Evolutionary conservation across 345 rosid species (phyloP).

Genomic region (Lenwebbia sp.): DNA sequence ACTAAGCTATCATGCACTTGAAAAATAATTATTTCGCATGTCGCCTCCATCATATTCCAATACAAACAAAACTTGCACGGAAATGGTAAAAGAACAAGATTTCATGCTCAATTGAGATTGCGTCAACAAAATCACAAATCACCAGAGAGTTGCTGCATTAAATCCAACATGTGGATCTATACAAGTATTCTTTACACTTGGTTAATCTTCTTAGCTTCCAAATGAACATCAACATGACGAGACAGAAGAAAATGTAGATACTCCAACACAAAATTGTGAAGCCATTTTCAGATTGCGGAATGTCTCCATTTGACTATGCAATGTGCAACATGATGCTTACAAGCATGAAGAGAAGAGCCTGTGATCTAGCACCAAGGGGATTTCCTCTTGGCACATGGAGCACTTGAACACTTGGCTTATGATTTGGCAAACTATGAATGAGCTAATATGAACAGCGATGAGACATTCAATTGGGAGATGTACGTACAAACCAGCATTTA

Average conservation of each 20-base stretch:
- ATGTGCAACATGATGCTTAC: not conserved
- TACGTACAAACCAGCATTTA: not conserved
- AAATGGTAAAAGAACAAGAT: not conserved
- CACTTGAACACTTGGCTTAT: not conserved
- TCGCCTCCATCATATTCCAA: not conserved
- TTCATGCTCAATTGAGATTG: not conserved
- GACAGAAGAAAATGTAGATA: not conserved
- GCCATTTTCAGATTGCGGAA: not conserved
- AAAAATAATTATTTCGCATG: not conserved
- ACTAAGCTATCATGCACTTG: not conserved
- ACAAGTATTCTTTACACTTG: not conserved
- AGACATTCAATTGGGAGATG: not conserved
- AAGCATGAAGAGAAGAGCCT: not conserved
- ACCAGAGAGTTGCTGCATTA: not conserved
- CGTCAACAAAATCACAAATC: not conserved
- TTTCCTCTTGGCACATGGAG: not conserved
- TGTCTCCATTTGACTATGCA: not conserved
- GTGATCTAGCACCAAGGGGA: not conserved
- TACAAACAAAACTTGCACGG: not conserved
- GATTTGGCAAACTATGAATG: not conserved
- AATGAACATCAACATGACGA: not conserved
- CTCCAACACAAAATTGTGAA: not conserved
- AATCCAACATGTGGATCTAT: not conserved
- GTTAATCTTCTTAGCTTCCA: not conserved
- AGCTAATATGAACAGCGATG: not conserved